Percentiles rank a stretch among this genome's conserved stretches.
phyloP scores from a whole-genome alignment of 148 eudicot genomes.

The Rhododendron ferrugineum region DNA sequence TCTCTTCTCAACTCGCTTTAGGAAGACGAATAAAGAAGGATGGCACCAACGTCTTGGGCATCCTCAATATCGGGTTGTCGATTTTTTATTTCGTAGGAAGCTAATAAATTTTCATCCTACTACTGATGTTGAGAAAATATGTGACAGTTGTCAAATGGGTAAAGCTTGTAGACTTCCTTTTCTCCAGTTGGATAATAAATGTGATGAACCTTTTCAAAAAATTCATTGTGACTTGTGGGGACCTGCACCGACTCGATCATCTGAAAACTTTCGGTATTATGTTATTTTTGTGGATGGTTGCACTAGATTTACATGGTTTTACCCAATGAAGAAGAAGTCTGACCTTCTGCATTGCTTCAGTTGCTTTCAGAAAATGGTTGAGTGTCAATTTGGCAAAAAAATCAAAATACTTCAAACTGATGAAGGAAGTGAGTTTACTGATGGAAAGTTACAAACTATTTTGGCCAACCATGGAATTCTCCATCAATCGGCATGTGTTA shows the following conservation, averaged over 20 bases:
- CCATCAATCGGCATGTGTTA: neutral
- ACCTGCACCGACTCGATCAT: neutral
- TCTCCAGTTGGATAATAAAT: too few relatives aligned
- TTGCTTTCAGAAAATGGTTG: neutral
- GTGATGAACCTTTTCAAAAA: neutral
- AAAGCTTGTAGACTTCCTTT: neutral
- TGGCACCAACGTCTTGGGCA: conserved; percentile 5
- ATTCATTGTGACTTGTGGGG: conserved; percentile 12
- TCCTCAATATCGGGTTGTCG: neutral
- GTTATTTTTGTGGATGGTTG: conserved; percentile 9
- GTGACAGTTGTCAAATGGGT: neutral
- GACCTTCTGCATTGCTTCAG: neutral
- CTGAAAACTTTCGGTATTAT: neutral
- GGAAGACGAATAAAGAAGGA: neutral
- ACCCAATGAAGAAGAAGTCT: neutral
- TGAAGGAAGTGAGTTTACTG: neutral
- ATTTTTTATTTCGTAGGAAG: neutral
- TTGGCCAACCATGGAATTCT: neutral
- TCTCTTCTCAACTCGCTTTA: neutral
- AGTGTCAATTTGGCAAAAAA: neutral
- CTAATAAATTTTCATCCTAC: neutral
- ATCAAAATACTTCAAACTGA: neutral
- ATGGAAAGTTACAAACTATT: neutral
- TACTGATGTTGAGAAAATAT: neutral
- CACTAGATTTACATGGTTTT: conserved; percentile 11